phyloP scores from a whole-genome alignment of 1,284 basidiomycete genomes.

The Tilletia caries region DNA sequence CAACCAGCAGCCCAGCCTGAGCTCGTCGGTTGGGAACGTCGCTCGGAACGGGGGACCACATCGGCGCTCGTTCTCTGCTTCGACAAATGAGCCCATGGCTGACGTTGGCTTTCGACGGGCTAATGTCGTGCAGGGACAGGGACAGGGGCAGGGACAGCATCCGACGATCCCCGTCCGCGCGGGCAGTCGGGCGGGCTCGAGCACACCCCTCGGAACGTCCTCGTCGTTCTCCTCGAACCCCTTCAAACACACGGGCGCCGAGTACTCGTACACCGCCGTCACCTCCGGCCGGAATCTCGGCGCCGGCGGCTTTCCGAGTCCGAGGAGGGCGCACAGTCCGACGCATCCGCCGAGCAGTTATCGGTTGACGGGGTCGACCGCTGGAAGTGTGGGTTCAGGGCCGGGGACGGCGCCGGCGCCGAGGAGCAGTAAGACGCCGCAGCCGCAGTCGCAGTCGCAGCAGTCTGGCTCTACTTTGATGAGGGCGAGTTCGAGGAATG shows the following conservation, averaged over 20 bases:
- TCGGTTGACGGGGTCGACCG: not conserved
- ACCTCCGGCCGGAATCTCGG: not conserved
- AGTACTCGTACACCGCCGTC: not conserved
- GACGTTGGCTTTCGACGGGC: not conserved
- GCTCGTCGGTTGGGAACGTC: not conserved
- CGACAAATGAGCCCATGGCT: not conserved
- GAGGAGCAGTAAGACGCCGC: slow-evolving; percentile 4
- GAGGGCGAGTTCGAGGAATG: not conserved
- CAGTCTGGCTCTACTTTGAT: not conserved
- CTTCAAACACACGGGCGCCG: slow-evolving; percentile 1
- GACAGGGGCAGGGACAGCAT: not conserved
- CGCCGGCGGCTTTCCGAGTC: not conserved
- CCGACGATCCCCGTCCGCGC: not conserved
- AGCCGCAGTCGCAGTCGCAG: not conserved
- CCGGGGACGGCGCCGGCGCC: not conserved
- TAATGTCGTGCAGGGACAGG: not conserved
- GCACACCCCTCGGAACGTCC: not conserved
- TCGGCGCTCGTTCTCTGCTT: slow-evolving; percentile 7
- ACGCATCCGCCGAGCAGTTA: slow-evolving; percentile 10
- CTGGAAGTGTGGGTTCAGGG: not conserved
- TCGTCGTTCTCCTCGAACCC: not conserved
- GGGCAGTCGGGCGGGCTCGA: not conserved
- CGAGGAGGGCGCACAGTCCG: slow-evolving; percentile 1
- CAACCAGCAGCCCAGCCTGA: too few relatives aligned
- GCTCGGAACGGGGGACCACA: not conserved